These are phyloP conservation scores for Lyophyllum semitale DNA, from an alignment of 768 basidiomycete genomes.

Conservation along the genomic window DNA sequence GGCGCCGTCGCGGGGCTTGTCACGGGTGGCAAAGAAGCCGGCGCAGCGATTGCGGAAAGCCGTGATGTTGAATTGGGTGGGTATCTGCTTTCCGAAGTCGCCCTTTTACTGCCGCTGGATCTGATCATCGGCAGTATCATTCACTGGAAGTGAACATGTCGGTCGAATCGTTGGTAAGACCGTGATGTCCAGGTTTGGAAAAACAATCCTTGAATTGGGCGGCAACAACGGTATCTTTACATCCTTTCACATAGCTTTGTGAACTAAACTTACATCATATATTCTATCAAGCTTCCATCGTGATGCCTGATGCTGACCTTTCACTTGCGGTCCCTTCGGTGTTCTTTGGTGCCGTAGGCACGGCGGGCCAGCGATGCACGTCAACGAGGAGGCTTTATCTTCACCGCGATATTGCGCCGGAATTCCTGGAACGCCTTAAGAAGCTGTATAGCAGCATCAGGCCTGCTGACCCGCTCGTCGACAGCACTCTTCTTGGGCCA, in stretches of 20 bases:
- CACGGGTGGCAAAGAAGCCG: constrained; percentile 80
- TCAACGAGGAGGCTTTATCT: constrained; percentile 90
- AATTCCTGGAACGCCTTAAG: constrained; percentile 76
- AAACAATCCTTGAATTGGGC: constrained; percentile 87
- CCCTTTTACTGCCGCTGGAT: constrained; percentile 10
- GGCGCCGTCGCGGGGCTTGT: constrained; percentile 84
- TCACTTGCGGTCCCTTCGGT: constrained; percentile 86
- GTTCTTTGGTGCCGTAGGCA: constrained; percentile 92
- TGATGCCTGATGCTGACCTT: constrained; percentile 94
- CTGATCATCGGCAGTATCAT: constrained; percentile 64
- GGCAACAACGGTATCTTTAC: constrained; percentile 84
- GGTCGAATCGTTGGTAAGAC: constrained; percentile 86
- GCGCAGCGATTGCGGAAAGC: constrained; percentile 77
- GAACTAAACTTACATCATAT: constrained; percentile 17
- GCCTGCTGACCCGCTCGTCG: constrained; percentile 85
- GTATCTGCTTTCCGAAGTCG: constrained; percentile 39
- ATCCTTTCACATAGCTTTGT: constrained; percentile 13
- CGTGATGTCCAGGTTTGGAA: constrained; percentile 88
- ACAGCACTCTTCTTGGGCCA: constrained; percentile 80
- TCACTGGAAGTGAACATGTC: constrained; percentile 90
- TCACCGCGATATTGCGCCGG: constrained; percentile 74
- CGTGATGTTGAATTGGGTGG: constrained; percentile 80
- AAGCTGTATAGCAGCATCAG: constrained; percentile 70
- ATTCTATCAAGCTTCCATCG: constrained; percentile 68
- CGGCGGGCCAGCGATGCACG: constrained; percentile 79